Conservation (phyloP, 495 filamentous ascomycete genomes). For the Talaromyces stipitatus region DNA sequence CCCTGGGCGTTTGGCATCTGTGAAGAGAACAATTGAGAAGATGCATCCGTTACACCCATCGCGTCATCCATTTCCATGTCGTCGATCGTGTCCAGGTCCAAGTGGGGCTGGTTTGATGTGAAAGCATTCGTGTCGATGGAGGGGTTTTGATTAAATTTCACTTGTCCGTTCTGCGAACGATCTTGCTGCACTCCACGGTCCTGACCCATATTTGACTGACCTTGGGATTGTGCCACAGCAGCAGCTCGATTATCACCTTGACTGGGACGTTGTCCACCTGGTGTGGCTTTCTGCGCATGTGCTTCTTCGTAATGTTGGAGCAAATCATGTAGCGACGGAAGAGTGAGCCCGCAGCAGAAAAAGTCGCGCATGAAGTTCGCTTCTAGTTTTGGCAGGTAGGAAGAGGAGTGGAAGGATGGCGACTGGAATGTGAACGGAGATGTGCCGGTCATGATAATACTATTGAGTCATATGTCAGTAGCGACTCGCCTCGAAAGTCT, state of each 20-base stretch:
- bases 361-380: conserved; percentile 97
- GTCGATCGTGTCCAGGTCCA: conserved; percentile 79
- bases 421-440: conserved; percentile 88
- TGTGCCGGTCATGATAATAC: conserved; percentile 93
- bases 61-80: conserved; percentile 97
- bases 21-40: conserved; percentile 51
- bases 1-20: conserved; percentile 47
- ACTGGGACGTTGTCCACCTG: conserved; percentile 47
- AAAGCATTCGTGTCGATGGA: conserved; percentile 7
- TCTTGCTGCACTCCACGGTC: conserved; percentile 33
- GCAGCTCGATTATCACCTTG: conserved; percentile 49
- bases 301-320: conserved; percentile 94
- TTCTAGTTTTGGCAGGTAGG: conserved; percentile 94
- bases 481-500: not conserved
- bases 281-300: conserved; percentile 63
- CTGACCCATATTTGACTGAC: conserved; percentile 32
- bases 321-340: conserved; percentile 88
- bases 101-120: conserved; percentile 29
- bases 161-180: conserved; percentile 32
- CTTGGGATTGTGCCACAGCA: conserved; percentile 49
- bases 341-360: conserved; percentile 78
- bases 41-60: conserved; percentile 54
- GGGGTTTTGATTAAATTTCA: conserved; percentile 36
- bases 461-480: conserved; percentile 24
- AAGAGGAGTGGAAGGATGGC: conserved; percentile 93